Evolutionary conservation across 805 yeast species (phyloP).

Genomic region (Naumovozyma baii): DNA sequence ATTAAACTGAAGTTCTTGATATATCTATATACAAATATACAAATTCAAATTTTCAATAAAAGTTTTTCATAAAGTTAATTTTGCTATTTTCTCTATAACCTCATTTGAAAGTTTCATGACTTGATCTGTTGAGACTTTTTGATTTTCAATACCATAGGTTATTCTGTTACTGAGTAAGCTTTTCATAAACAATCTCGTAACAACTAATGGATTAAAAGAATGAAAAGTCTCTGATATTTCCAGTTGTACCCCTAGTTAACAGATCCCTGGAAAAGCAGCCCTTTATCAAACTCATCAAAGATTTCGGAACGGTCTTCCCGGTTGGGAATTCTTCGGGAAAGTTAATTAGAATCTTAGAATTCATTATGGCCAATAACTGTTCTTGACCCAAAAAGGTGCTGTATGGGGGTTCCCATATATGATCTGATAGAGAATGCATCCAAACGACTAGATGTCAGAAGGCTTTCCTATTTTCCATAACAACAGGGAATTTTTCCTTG

Average conservation of each 20-base stretch:
- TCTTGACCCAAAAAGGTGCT: background rate
- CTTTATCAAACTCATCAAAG: background rate
- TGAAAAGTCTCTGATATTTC: background rate
- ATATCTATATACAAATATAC: too few relatives aligned
- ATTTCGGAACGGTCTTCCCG: background rate
- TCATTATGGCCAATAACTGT: background rate
- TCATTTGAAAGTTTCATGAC: background rate
- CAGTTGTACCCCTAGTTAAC: background rate
- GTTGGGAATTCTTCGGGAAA: background rate
- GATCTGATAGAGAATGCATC: background rate
- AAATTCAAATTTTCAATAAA: too few relatives aligned
- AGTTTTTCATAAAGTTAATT: background rate
- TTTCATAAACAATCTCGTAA: background rate
- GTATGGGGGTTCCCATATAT: background rate
- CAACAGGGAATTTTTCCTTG: conserved; percentile 28
- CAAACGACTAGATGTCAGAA: background rate
- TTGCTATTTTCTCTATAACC: background rate
- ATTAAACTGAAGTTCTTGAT: too few relatives aligned
- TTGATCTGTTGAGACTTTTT: background rate
- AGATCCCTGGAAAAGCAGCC: background rate
- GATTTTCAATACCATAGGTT: background rate
- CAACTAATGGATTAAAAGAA: background rate
- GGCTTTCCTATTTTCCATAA: background rate
- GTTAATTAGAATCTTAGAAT: background rate
- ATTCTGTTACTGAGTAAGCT: background rate